These are phyloP conservation scores for Gaultheria prostrata DNA, from an alignment of 148 eudicot species.

Conservation along the genomic window DNA sequence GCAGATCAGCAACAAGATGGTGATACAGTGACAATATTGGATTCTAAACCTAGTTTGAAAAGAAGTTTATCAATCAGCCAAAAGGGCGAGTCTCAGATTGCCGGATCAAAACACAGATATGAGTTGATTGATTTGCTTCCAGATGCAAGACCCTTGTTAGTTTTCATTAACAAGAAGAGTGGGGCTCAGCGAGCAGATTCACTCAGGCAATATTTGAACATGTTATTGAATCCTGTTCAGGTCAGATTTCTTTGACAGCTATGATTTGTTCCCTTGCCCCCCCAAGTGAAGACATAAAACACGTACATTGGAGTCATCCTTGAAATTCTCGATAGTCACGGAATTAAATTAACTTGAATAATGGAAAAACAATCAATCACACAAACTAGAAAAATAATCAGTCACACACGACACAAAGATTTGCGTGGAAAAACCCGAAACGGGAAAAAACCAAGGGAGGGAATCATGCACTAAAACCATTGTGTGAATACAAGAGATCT, in stretches of 20 bases:
- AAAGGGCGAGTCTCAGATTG: conserved; percentile 55
- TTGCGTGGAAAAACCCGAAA: too few species aligned
- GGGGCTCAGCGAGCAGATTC: conserved; percentile 94
- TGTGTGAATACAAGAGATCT: too few species aligned
- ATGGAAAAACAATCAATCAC: too few species aligned
- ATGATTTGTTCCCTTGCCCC: background rate
- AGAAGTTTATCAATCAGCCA: conserved; percentile 60
- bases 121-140: conserved; percentile 76
- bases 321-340: too few species aligned
- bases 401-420: too few species aligned
- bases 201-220: conserved; percentile 70
- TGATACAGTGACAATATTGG: conserved; percentile 32
- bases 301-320: background rate
- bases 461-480: too few species aligned
- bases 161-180: conserved; percentile 89
- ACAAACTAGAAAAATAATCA: too few species aligned
- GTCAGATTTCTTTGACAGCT: conserved; percentile 33
- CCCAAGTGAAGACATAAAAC: background rate
- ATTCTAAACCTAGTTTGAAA: conserved; percentile 37
- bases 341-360: too few species aligned
- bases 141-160: conserved; percentile 90
- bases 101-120: conserved; percentile 45
- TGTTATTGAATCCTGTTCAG: conserved; percentile 94
- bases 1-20: conserved; percentile 35
- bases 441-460: too few species aligned